Evolutionary conservation across 352 stramenopile species (phyloP).

Genomic region (Phytophthora syringae): DNA sequence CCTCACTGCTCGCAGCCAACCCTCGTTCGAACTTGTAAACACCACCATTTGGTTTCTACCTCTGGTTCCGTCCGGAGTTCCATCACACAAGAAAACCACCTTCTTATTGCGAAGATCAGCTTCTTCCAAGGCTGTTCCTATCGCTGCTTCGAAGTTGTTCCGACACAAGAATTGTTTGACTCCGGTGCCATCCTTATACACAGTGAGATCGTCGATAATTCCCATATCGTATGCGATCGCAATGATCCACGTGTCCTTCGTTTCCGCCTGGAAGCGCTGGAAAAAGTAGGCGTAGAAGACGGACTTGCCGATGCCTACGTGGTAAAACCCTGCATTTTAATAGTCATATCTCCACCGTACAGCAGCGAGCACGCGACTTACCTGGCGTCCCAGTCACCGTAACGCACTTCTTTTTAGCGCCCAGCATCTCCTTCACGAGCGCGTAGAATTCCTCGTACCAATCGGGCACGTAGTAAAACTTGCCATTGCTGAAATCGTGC

Average conservation of each 20-base stretch:
- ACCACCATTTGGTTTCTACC: too few species aligned
- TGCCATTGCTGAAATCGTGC: background rate
- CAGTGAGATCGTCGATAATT: background rate
- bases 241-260: too few species aligned
- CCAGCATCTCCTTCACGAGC: conserved; percentile 5
- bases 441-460: conserved; percentile 10
- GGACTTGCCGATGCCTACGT: conserved; percentile 13
- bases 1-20: background rate
- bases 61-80: background rate
- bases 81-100: conserved; percentile 7
- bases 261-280: too few species aligned
- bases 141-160: background rate
- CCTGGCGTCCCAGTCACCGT: background rate
- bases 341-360: too few species aligned
- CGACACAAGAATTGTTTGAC: background rate
- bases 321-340: background rate
- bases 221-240: background rate
- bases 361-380: background rate
- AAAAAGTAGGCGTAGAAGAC: too few species aligned
- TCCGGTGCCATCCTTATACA: background rate
- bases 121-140: background rate
- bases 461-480: conserved; percentile 1
- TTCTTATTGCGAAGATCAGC: background rate
- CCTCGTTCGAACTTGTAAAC: background rate
- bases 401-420: background rate